phyloP scores from a whole-genome alignment of 2,329 filamentous ascomycete genomes.

The Verticillium alfalfae region DNA sequence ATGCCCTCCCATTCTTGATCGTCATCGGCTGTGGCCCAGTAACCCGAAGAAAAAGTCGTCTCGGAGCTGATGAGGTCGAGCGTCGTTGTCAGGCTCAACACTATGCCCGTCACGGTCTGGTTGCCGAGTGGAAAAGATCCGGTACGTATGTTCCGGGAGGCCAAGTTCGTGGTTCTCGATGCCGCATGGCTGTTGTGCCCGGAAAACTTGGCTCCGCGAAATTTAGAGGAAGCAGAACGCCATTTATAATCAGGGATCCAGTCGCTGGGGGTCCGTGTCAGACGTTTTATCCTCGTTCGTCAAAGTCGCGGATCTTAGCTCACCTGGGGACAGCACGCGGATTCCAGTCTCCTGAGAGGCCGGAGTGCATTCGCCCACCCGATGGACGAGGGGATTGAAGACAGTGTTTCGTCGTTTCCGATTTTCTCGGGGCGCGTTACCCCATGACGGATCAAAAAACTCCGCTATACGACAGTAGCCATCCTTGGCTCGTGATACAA shows the following conservation, averaged over 20 bases:
- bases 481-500: not conserved
- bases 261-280: not conserved
- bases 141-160: not conserved
- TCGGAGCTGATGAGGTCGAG: not conserved
- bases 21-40: not conserved
- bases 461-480: not conserved
- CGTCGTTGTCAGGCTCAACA: not conserved
- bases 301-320: not conserved
- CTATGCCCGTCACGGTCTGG: not conserved
- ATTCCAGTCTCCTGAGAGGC: not conserved
- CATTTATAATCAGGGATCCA: not conserved
- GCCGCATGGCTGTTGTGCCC: not conserved
- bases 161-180: not conserved
- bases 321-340: not conserved
- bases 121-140: not conserved
- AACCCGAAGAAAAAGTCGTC: not conserved
- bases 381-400: not conserved
- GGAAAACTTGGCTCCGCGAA: no score
- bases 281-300: not conserved
- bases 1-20: not conserved
- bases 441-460: not conserved
- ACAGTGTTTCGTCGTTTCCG: not conserved
- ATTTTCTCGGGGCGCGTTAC: not conserved
- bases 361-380: not conserved
- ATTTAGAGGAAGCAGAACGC: not conserved